Evolutionary conservation across 1,139 yeast species (phyloP).

Genomic region (Hemisphaericaspora xylanilytica): DNA sequence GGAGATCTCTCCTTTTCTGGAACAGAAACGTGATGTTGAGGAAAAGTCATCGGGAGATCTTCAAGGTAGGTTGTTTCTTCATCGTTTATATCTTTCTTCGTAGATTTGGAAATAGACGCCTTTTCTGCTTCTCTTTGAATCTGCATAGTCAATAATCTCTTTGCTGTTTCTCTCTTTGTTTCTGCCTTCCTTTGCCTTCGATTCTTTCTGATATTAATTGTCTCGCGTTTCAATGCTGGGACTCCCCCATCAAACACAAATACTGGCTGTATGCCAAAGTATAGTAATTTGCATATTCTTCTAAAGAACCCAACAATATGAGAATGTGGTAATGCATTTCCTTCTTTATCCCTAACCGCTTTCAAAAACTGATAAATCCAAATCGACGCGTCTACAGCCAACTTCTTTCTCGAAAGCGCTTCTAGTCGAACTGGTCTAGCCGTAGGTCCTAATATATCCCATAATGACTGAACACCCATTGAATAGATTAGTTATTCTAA

Average conservation of each 20-base stretch:
- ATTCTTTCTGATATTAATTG: slow-evolving; percentile 68
- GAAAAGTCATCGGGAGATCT: slow-evolving; percentile 36
- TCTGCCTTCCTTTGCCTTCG: slow-evolving; percentile 74
- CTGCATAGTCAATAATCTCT: slow-evolving; percentile 74
- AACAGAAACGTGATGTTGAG: slow-evolving; percentile 11
- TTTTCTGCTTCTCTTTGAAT: slow-evolving; percentile 55
- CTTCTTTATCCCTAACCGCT: slow-evolving; percentile 87
- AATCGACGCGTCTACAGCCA: slow-evolving; percentile 97
- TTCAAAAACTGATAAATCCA: slow-evolving; percentile 97
- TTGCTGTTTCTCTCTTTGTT: slow-evolving; percentile 73
- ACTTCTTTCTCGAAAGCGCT: slow-evolving; percentile 66
- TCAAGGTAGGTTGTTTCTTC: slow-evolving; percentile 33
- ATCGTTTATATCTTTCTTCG: slow-evolving; percentile 6
- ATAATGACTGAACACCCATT: slow-evolving; percentile 96
- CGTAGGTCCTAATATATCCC: slow-evolving; percentile 90
- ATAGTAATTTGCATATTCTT: slow-evolving; percentile 85
- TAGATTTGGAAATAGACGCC: slow-evolving; percentile 3
- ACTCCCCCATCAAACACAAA: slow-evolving; percentile 99
- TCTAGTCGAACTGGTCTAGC: slow-evolving; percentile 90
- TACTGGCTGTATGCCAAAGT: slow-evolving; percentile 86
- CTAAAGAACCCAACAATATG: slow-evolving; percentile 94
- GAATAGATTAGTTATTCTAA: neutral
- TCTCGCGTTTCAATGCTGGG: slow-evolving; percentile 75
- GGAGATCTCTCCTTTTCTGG: slow-evolving; percentile 7
- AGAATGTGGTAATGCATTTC: slow-evolving; percentile 72